phyloP scores from a whole-genome alignment of 306 rosid species.

The Gillenia trifoliata region DNA sequence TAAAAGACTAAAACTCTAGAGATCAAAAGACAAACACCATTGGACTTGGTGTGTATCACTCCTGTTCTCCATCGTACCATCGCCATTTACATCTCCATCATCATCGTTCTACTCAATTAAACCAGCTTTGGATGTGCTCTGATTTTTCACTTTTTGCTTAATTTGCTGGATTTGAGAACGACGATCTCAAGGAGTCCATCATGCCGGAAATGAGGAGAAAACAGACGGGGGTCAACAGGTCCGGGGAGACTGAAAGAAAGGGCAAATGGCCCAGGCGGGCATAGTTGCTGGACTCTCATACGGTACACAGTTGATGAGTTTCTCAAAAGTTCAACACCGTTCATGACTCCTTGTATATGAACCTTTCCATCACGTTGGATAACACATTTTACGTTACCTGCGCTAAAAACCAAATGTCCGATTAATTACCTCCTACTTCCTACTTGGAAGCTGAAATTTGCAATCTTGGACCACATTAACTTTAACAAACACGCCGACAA shows the following conservation, averaged over 20 bases:
- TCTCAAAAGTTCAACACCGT: slow-evolving; percentile 26
- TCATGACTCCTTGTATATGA: slow-evolving; percentile 48
- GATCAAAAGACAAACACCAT: no score
- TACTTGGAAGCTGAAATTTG: not conserved
- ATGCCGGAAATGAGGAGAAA: slow-evolving; percentile 41
- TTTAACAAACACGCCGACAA: not conserved
- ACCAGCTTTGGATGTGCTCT: slow-evolving; percentile 13
- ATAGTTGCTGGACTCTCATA: slow-evolving; percentile 50
- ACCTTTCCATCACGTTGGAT: slow-evolving; percentile 45
- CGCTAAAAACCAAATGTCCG: not conserved
- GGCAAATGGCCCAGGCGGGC: slow-evolving; percentile 44
- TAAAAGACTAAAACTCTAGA: no score
- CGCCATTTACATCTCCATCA: not conserved
- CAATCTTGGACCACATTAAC: not conserved
- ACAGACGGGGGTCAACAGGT: slow-evolving; percentile 51
- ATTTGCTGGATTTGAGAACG: slow-evolving; percentile 29
- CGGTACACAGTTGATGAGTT: slow-evolving; percentile 29
- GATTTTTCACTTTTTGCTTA: slow-evolving; percentile 15
- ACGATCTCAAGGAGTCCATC: slow-evolving; percentile 54
- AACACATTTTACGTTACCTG: slow-evolving; percentile 44
- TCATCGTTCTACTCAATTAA: slow-evolving; percentile 5
- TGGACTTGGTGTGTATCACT: no score
- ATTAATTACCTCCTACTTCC: not conserved
- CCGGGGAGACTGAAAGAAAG: slow-evolving; percentile 51
- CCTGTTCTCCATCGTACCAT: no score